Conservation (phyloP, 1,284 basidiomycete genomes). For the Ganoderma sinense region DNA sequence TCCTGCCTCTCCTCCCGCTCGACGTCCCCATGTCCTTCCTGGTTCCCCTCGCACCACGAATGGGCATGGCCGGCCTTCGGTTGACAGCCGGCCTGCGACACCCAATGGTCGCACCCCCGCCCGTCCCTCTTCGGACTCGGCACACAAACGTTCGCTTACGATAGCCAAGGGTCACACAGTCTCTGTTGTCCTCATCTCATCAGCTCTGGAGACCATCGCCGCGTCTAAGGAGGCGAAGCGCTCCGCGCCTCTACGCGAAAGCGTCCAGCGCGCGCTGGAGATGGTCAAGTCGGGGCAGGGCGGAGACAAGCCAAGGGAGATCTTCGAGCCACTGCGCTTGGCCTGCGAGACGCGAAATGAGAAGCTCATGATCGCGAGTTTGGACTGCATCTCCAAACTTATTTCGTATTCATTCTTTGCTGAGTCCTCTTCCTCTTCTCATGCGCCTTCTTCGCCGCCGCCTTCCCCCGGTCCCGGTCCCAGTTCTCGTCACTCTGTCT, state of each 20-base stretch:
- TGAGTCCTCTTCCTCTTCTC: constrained; percentile 57
- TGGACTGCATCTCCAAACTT: constrained; percentile 96
- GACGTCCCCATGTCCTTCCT: constrained; percentile 32
- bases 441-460: constrained; percentile 66
- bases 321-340: constrained; percentile 91
- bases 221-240: constrained; percentile 91
- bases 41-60: constrained; percentile 26
- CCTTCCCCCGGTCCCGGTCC: constrained; percentile 73
- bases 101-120: constrained; percentile 35
- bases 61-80: constrained; percentile 21
- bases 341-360: constrained; percentile 94
- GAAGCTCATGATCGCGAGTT: constrained; percentile 91
- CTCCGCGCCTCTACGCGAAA: constrained; percentile 81
- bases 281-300: constrained; percentile 79
- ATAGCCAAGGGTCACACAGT: constrained; percentile 76
- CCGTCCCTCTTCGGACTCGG: constrained; percentile 34
- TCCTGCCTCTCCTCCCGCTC: constrained; percentile 30
- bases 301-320: constrained; percentile 79
- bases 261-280: constrained; percentile 84
- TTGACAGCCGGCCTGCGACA: constrained; percentile 28
- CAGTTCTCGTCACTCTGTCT: constrained; percentile 49
- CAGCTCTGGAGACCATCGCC: constrained; percentile 88
- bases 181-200: constrained; percentile 82
- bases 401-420: constrained; percentile 96
- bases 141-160: constrained; percentile 70